phyloP scores from a whole-genome alignment of 1,284 basidiomycete species.

The Leccinum fuscescens region DNA sequence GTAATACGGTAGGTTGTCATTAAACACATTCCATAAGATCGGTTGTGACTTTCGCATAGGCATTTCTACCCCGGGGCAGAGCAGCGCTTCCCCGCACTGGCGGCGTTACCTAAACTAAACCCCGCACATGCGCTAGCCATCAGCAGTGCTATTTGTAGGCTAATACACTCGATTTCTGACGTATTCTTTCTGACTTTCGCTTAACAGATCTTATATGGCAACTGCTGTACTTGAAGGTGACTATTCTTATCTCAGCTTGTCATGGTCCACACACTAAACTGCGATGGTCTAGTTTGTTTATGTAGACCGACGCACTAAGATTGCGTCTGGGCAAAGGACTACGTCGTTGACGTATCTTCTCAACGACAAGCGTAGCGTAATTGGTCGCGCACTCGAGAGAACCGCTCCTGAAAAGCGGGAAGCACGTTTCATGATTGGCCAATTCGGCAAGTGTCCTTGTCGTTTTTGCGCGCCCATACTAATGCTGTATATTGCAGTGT shows the following conservation, averaged over 20 bases:
- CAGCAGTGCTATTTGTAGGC: conserved; percentile 72
- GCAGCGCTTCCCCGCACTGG: conserved; percentile 79
- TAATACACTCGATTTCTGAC: conserved; percentile 14
- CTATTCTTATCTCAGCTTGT: background rate
- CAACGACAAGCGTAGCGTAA: conserved; percentile 80
- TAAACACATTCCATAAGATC: background rate
- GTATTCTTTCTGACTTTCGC: conserved; percentile 15
- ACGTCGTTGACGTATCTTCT: conserved; percentile 85
- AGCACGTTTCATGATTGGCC: conserved; percentile 79
- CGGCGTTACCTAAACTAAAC: conserved; percentile 59
- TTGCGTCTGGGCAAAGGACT: conserved; percentile 81
- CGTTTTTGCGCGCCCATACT: background rate
- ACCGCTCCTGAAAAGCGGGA: conserved; percentile 65
- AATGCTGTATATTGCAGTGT: conserved; percentile 48
- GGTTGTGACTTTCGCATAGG: conserved; percentile 38
- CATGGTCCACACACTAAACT: conserved; percentile 4
- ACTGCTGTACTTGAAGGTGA: conserved; percentile 84
- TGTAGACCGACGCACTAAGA: conserved; percentile 80
- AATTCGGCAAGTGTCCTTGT: conserved; percentile 59
- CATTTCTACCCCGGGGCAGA: conserved; percentile 81
- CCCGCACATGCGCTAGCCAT: conserved; percentile 63
- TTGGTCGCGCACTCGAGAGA: conserved; percentile 67
- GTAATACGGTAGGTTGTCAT: conserved; percentile 70
- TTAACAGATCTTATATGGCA: conserved; percentile 82
- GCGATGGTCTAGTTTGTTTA: conserved; percentile 65